Percentiles rank a stretch among this genome's conserved stretches.
Conservation (phyloP, 2,329 filamentous ascomycete genomes). For the Claviceps humidiphila region DNA sequence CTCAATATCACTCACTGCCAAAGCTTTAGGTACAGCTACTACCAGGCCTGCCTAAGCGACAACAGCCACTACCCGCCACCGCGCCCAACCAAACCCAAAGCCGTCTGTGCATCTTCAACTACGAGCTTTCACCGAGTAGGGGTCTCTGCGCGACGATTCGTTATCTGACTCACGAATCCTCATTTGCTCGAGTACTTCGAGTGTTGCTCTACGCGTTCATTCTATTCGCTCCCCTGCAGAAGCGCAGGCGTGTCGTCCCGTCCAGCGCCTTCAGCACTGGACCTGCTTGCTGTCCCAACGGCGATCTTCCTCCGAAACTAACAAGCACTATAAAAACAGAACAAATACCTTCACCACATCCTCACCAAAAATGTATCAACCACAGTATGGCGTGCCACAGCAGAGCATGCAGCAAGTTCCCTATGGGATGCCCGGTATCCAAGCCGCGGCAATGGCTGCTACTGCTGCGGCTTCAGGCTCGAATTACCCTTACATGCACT, state of each 20-base stretch:
- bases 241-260: constrained; percentile 2
- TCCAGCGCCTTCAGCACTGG: background rate
- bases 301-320: background rate
- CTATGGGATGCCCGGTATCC: constrained; percentile 70
- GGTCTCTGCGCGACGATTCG: constrained; percentile 12
- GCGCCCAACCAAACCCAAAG: constrained; percentile 32
- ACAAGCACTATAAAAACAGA: constrained; percentile 16
- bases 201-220: constrained; percentile 5
- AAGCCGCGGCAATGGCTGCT: constrained; percentile 83
- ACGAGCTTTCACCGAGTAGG: constrained; percentile 15
- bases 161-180: constrained; percentile 8
- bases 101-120: constrained; percentile 21
- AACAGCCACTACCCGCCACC: constrained; percentile 18
- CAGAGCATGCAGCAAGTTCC: constrained; percentile 51
- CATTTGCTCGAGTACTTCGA: constrained; percentile 5
- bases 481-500: constrained; percentile 57
- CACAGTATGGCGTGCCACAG: constrained; percentile 60
- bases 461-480: constrained; percentile 85
- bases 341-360: constrained; percentile 27
- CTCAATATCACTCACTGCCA: constrained; percentile 39
- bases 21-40: constrained; percentile 38
- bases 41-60: constrained; percentile 24
- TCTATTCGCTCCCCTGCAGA: constrained; percentile 9
- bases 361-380: constrained; percentile 55
- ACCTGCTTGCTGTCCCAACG: background rate